phyloP scores from a whole-genome alignment of 2,329 filamentous ascomycete species.

The Talaromyces sp. region DNA sequence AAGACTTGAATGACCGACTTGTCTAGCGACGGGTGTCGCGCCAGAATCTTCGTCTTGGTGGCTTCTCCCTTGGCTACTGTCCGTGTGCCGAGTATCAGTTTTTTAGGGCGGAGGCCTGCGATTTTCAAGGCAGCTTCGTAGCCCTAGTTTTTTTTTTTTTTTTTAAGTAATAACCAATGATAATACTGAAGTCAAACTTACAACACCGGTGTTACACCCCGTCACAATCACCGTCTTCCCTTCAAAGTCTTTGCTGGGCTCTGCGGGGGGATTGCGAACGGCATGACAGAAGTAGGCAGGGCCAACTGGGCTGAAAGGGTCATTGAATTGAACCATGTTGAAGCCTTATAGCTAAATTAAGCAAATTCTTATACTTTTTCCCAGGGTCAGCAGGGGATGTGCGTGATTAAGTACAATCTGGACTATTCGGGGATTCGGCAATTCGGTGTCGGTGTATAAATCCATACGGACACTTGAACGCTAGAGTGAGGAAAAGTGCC shows the following conservation, averaged over 20 bases:
- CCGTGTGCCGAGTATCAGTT: conserved; percentile 8
- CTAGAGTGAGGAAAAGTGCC: neutral
- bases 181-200: neutral
- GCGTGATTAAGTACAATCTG: neutral
- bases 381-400: neutral
- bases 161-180: neutral
- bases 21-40: neutral
- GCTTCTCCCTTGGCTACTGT: conserved; percentile 5
- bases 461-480: neutral
- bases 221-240: conserved; percentile 8
- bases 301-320: neutral
- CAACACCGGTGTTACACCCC: conserved; percentile 6
- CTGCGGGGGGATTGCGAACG: conserved; percentile 6
- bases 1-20: neutral
- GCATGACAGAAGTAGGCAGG: neutral
- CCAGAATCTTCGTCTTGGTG: conserved; percentile 1
- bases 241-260: conserved; percentile 2
- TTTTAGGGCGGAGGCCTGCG: conserved; percentile 3
- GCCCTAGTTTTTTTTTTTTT: neutral
- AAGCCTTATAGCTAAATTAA: neutral
- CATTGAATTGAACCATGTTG: conserved; percentile 9
- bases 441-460: conserved; percentile 2
- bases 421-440: conserved; percentile 7
- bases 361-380: neutral
- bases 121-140: conserved; percentile 8